Evolutionary conservation across 192 early-diverging fungal species (phyloP).

Genomic region (Coemansia sp.): DNA sequence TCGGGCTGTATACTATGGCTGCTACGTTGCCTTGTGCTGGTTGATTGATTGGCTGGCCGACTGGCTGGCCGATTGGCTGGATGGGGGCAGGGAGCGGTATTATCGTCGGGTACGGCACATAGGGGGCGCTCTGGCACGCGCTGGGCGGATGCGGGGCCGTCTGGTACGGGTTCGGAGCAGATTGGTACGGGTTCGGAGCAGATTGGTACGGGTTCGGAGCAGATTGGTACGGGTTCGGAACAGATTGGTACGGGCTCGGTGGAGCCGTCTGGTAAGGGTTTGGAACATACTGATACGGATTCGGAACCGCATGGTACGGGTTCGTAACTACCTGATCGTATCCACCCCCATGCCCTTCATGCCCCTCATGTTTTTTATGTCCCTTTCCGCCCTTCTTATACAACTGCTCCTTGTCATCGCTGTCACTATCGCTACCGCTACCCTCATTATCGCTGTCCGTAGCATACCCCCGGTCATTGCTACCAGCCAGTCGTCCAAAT

Average conservation of each 20-base stretch:
- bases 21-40: neutral
- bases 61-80: neutral
- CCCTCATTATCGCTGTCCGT: conserved; percentile 12
- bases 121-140: neutral
- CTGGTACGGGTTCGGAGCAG: neutral
- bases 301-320: neutral
- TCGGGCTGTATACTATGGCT: neutral
- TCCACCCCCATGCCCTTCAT: neutral
- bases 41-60: neutral
- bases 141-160: neutral
- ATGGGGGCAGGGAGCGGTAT: neutral
- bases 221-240: neutral
- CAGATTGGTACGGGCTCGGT: neutral
- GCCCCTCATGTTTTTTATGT: neutral
- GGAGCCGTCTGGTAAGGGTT: neutral
- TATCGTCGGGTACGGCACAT: neutral
- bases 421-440: conserved; percentile 22
- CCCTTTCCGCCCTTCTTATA: conserved; percentile 2
- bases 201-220: neutral
- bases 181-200: neutral
- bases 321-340: neutral
- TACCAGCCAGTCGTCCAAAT: neutral
- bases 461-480: neutral
- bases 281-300: neutral
- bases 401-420: conserved; percentile 7